Evolutionary conservation across 495 filamentous ascomycete genomes (phyloP).

Genomic region (Podospora tetraspora): DNA sequence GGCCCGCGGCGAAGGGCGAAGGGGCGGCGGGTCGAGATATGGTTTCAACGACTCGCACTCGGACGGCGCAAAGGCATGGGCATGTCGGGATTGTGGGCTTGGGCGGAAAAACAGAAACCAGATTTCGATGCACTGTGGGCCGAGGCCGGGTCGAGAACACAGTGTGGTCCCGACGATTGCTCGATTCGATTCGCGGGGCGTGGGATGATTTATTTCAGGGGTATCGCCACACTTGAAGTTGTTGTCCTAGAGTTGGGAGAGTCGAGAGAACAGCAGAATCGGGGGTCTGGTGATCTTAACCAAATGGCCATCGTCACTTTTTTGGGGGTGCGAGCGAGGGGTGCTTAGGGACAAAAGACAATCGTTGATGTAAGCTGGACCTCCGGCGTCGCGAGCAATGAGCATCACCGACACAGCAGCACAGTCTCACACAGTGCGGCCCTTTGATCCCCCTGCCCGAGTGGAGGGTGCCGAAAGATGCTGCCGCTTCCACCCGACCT

Average conservation of each 20-base stretch:
- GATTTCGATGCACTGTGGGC: slow-evolving; percentile 9
- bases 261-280: neutral
- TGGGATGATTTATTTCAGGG: slow-evolving; percentile 1
- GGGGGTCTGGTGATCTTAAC: slow-evolving; percentile 25
- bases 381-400: neutral
- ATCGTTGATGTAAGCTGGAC: slow-evolving; percentile 4
- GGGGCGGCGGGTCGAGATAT: neutral
- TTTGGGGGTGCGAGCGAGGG: too few species aligned
- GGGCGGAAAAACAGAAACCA: slow-evolving; percentile 13
- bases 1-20: neutral
- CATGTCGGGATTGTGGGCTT: slow-evolving; percentile 5
- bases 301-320: slow-evolving; percentile 17
- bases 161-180: neutral
- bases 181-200: neutral
- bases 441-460: neutral
- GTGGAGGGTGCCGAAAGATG: slow-evolving; percentile 2
- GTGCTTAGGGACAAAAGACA: neutral
- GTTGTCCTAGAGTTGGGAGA: neutral
- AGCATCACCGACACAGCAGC: neutral
- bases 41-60: slow-evolving; percentile 2
- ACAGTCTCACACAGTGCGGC: slow-evolving; percentile 7
- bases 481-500: slow-evolving; percentile 8
- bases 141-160: slow-evolving; percentile 4
- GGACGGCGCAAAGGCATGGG: slow-evolving; percentile 10
- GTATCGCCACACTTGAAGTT: neutral